Evolutionary conservation across 2,329 filamentous ascomycete species (phyloP).

Genomic region (Xylaria sp.): DNA sequence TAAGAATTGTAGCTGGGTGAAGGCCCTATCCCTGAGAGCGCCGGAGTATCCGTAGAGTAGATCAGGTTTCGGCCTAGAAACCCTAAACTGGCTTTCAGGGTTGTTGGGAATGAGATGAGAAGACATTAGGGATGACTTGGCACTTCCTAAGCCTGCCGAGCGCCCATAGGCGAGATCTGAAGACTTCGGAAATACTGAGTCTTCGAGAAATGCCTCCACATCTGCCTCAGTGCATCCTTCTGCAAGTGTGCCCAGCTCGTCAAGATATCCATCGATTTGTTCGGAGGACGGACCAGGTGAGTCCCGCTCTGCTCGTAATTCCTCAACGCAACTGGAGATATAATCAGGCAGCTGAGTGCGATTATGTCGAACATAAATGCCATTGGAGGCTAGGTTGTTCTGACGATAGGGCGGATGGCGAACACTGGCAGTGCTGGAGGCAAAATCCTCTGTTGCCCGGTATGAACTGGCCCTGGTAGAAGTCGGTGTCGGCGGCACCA

Average conservation of each 20-base stretch:
- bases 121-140: not conserved
- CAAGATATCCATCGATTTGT: not conserved
- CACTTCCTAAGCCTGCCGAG: not conserved
- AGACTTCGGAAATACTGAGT: not conserved
- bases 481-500: not conserved
- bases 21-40: not conserved
- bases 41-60: not conserved
- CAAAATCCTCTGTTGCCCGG: not conserved
- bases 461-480: not conserved
- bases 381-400: not conserved
- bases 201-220: not conserved
- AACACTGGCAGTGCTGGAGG: not conserved
- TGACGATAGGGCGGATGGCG: not conserved
- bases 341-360: not conserved
- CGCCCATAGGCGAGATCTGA: not conserved
- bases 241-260: not conserved
- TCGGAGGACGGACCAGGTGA: not conserved
- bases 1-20: not conserved
- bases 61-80: not conserved
- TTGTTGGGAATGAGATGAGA: not conserved
- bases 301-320: not conserved
- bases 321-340: not conserved
- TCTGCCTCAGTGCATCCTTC: not conserved
- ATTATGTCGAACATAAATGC: not conserved
- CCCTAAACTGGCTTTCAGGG: not conserved